These are phyloP conservation scores for Blumeria hordei DNA, from an alignment of 2,329 filamentous ascomycete species.

Conservation along the genomic window DNA sequence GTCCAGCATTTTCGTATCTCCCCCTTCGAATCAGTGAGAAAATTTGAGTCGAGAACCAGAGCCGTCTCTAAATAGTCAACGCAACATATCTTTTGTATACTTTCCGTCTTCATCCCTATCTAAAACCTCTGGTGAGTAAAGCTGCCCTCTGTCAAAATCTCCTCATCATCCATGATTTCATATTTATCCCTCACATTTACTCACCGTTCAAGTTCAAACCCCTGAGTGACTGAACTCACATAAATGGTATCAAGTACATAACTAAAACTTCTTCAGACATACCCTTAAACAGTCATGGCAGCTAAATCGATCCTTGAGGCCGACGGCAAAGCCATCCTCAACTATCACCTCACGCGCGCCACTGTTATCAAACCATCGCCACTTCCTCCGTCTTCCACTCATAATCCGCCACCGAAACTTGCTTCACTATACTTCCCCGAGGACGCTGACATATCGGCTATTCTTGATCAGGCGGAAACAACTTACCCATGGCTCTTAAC, in stretches of 20 bases:
- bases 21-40: too few relatives aligned
- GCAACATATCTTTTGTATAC: too few relatives aligned
- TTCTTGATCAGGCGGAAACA: slow-evolving; percentile 87
- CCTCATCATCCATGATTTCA: too few relatives aligned
- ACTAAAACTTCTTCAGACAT: not conserved
- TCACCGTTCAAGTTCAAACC: too few relatives aligned
- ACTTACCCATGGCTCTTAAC: slow-evolving; percentile 90
- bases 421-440: slow-evolving; percentile 85
- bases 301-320: slow-evolving; percentile 96
- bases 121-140: too few relatives aligned
- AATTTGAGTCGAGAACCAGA: too few relatives aligned
- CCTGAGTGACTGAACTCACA: too few relatives aligned
- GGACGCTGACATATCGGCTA: slow-evolving; percentile 54
- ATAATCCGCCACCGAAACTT: slow-evolving; percentile 81
- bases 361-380: slow-evolving; percentile 95
- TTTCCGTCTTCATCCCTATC: too few relatives aligned
- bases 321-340: slow-evolving; percentile 99
- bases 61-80: too few relatives aligned
- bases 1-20: too few relatives aligned
- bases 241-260: not conserved
- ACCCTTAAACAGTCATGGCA: slow-evolving; percentile 38
- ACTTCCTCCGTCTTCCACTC: slow-evolving; percentile 57
- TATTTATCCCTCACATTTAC: too few relatives aligned
- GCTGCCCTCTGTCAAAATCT: too few relatives aligned
- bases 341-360: slow-evolving; percentile 98